Evolutionary conservation across 495 filamentous ascomycete genomes (phyloP).

Genomic region (Hypoxylon subgilvum): DNA sequence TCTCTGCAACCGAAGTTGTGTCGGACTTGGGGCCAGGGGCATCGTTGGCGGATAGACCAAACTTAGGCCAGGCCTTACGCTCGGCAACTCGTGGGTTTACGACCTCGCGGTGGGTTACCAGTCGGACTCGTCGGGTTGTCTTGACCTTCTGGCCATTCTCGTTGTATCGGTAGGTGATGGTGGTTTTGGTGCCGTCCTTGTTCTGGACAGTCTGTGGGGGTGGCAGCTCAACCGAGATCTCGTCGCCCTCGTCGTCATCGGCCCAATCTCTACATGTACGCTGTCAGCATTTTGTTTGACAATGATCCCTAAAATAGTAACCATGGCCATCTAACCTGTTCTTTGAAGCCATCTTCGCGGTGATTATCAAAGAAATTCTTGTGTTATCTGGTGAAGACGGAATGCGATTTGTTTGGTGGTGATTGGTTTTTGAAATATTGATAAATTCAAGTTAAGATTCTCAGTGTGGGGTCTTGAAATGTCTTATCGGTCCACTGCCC

Average conservation of each 20-base stretch:
- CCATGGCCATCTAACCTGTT: slow-evolving; percentile 7
- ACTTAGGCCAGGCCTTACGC: slow-evolving; percentile 89
- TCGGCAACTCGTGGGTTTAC: slow-evolving; percentile 97
- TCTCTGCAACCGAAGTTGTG: slow-evolving; percentile 93
- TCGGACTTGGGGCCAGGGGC: slow-evolving; percentile 73
- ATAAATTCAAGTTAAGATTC: slow-evolving; percentile 33
- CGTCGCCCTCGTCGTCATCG: slow-evolving; percentile 90
- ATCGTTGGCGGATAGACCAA: slow-evolving; percentile 74
- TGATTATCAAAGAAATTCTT: background rate
- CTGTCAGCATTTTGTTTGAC: slow-evolving; percentile 7
- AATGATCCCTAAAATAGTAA: background rate
- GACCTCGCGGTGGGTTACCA: slow-evolving; percentile 83
- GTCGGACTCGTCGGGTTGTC: slow-evolving; percentile 90
- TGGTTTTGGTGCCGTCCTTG: slow-evolving; percentile 97
- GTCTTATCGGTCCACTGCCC: slow-evolving; percentile 26
- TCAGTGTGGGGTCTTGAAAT: slow-evolving; percentile 35
- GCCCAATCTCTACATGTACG: slow-evolving; percentile 76
- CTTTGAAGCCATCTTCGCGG: slow-evolving; percentile 28
- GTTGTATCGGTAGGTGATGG: slow-evolving; percentile 87
- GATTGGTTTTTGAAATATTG: slow-evolving; percentile 32
- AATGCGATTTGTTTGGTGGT: slow-evolving; percentile 3
- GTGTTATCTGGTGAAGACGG: background rate
- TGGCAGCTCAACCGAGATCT: slow-evolving; percentile 79
- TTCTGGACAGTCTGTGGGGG: slow-evolving; percentile 85
- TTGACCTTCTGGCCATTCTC: slow-evolving; percentile 95